Conservation (phyloP, 352 stramenopile species). For the Phytopythium delawarense region DNA sequence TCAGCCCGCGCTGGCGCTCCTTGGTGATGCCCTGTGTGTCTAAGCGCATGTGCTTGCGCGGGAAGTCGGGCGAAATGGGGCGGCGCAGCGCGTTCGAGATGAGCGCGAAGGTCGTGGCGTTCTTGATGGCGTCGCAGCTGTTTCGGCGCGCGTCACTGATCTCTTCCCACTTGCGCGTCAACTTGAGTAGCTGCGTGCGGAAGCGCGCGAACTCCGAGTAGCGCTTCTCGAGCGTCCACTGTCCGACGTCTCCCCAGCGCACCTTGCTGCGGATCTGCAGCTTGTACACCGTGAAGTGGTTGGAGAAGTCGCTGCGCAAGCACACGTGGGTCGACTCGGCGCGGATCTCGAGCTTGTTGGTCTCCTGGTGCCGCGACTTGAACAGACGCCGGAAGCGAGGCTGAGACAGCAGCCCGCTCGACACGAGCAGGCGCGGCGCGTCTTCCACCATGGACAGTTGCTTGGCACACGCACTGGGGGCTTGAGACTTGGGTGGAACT, state of each 20-base stretch:
- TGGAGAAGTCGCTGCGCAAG: conserved; percentile 12
- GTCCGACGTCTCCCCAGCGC: conserved; percentile 17
- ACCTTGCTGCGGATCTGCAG: conserved; percentile 42
- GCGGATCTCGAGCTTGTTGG: conserved; percentile 44
- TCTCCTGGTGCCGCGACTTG: conserved; percentile 49
- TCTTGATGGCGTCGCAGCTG: conserved; percentile 21
- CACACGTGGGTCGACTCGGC: conserved; percentile 20
- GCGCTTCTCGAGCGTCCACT: conserved; percentile 51
- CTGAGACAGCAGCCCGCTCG: conserved; percentile 29
- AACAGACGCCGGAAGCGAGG: conserved; percentile 46
- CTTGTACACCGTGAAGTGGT: conserved; percentile 47
- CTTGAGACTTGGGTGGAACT: background rate
- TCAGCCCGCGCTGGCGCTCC: conserved; percentile 28
- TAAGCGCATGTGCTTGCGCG: conserved; percentile 41
- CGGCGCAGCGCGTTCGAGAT: conserved; percentile 46
- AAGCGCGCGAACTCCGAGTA: conserved; percentile 56
- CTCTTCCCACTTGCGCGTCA: conserved; percentile 40
- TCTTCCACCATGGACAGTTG: conserved; percentile 7
- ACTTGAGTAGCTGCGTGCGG: conserved; percentile 29
- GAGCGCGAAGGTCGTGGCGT: conserved; percentile 23
- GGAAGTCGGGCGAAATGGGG: conserved; percentile 38
- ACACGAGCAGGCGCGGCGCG: conserved; percentile 15
- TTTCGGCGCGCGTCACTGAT: conserved; percentile 9
- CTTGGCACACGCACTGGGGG: background rate
- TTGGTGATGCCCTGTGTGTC: conserved; percentile 34